Base-by-base conservation (phyloP, 1,284 basidiomycete species). In the Xerocomus cyaneibrunnescens region DNA sequence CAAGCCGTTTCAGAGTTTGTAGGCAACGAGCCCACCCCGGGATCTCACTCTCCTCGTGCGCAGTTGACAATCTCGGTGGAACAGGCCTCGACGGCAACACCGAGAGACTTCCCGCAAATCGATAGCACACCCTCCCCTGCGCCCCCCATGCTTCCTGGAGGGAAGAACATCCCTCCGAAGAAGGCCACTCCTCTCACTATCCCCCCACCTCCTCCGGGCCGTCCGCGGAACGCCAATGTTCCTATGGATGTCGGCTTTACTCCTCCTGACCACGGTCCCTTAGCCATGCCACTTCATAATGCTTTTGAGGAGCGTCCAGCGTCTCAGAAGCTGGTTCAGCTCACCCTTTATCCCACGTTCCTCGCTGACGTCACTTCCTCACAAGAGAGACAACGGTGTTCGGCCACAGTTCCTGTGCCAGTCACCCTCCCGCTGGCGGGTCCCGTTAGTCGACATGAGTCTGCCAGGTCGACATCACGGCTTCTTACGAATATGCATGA, bases 271-370 rank as follows among this genome's bases (percentile, higher is more conserved):
- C 27, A 54, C 7, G 61, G 59, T 13, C 57, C 57, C 8, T 36
- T 80, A 31, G 75, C 80, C 17, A 66, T 83, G 51, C 85, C 84
- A 3, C 69, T 85, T 19, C 77, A 85, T 55, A 74, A 75, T 28
- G 78, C 78, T n/a, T 79, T 78, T 58, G 71, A 74, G 46, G 51
- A 57, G 25, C 57, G 28, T 27, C 54, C 51, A 22, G 36, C 28
- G 2, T 48, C 68, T 43, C 61, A 50, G 61, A 64, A 54, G 25
- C 57, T 48, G 43, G 57, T 54, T 52, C 64, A 53, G 57, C 61
- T 58, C 51, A 40, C 44, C 14, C 56, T 57, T 44, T 55, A 56
- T 53, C 60, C 59, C 3, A 55, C 53, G 14, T 48, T 34, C 41
- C 45, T 56, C 14, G 41, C 57, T 7, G 43, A 43, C n/a, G 17